Evolutionary conservation across 2,329 filamentous ascomycete species (phyloP), one percentile per base, ranked within the genome.

Genomic region (Diaporthe eres): DNA sequence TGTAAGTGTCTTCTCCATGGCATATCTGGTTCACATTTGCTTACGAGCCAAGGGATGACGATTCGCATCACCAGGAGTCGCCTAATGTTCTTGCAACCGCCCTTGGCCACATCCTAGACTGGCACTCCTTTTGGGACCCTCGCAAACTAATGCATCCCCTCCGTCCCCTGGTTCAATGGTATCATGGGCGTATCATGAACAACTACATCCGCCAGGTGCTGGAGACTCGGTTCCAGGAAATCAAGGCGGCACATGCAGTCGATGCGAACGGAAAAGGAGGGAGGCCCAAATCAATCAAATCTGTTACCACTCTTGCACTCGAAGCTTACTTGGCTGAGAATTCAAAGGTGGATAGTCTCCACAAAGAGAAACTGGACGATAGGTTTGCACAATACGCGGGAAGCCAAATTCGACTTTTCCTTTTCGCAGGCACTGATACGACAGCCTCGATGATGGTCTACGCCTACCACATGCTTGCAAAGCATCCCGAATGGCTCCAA

Each of bases 51-150:
- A 71, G 53, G 68, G 68, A 71, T 28, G 53, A 71, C 25, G 39
- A 60, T 60, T 71, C 68, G 3, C 39, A 60, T 37, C 13, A 71
- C 5, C 68, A 71, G 1, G 7, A 60, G 10, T 60, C 68, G 28
- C 68, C 68, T 19, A 60, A 49, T 47, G 25, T 71, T 49, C 68
- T 71, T 22, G 39, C 68, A 25, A 49, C 19, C 7, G 28, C 68
- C 12, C 39, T 71, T 4, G 28, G 3, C 0, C 39, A n/a, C 12
- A 71, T 71, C 3, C 28, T 71, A 25, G 19, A 19, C 53, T 71
- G 68, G 68, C 68, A 71, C 28, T 71, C 68, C 0, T 71, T 71
- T 17, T 71, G 68, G 68, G 68, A 71, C 10, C 68, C 68, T 60
- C 68, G 68, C 12, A n/a, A 25, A 15, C 68, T 71, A 1, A 60